Conservation (phyloP, 2,329 filamentous ascomycete genomes). For the Botryosphaeria dothidea region DNA sequence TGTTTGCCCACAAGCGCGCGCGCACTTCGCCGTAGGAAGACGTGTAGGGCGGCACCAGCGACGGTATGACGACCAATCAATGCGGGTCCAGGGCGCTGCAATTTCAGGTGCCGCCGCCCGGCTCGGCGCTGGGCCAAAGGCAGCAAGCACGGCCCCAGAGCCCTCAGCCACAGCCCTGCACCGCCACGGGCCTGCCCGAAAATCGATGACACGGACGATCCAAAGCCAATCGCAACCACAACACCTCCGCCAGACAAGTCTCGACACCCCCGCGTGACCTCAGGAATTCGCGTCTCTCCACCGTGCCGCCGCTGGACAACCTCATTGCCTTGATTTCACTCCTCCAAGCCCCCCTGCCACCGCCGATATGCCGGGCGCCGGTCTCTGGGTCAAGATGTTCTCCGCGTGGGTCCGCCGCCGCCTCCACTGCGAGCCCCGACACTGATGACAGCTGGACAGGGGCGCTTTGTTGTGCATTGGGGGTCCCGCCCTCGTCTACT, state of each 20-base stretch:
- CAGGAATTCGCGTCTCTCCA: neutral
- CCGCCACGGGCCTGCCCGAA: neutral
- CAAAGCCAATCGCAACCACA: conserved; percentile 13
- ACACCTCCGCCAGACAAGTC: neutral
- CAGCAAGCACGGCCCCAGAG: too few relatives aligned
- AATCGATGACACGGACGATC: conserved; percentile 12
- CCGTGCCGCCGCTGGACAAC: neutral
- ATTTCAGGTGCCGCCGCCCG: neutral
- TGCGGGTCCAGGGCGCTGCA: neutral
- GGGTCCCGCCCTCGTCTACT: conserved; percentile 81
- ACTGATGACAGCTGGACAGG: conserved; percentile 48
- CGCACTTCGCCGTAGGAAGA: neutral
- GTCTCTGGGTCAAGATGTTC: conserved; percentile 67
- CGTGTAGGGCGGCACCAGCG: neutral
- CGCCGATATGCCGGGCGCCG: conserved; percentile 29
- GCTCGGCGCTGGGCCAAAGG: neutral
- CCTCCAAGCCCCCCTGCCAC: neutral
- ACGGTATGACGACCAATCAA: conserved; percentile 4
- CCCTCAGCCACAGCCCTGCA: neutral
- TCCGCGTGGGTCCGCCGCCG: conserved; percentile 47
- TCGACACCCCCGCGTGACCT: neutral
- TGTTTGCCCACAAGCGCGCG: conserved; percentile 3
- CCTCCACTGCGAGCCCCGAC: neutral
- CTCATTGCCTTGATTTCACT: neutral
- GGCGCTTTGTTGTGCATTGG: conserved; percentile 73